Percentiles rank a stretch among this genome's conserved stretches.
phyloP scores from a whole-genome alignment of 164 flowering plant genomes.

The Stephania yunnanensis region DNA sequence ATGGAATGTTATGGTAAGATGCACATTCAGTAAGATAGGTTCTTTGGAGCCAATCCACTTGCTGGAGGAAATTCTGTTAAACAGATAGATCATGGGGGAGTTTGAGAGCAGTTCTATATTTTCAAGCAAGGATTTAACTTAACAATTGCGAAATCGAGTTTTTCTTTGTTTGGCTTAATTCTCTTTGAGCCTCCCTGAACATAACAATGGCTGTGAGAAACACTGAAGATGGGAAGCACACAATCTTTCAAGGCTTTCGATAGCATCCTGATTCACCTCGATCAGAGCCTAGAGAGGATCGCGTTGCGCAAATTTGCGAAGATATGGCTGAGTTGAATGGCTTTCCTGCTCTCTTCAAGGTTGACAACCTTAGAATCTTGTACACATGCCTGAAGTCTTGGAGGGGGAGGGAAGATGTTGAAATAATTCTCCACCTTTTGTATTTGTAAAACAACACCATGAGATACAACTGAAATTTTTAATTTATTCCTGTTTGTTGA shows the following conservation, averaged over 20 bases:
- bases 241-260: neutral
- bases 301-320: too few species aligned
- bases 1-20: conserved; percentile 59
- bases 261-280: too few species aligned
- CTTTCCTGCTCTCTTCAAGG: too few species aligned
- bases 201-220: neutral
- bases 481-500: neutral
- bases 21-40: conserved; percentile 31
- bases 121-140: conserved; percentile 1
- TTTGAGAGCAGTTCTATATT: neutral
- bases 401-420: neutral
- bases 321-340: too few species aligned
- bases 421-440: neutral
- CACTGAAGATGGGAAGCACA: neutral
- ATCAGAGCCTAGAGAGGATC: too few species aligned
- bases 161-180: neutral
- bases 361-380: neutral
- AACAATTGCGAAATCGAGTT: neutral
- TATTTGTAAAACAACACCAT: neutral
- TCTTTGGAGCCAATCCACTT: conserved; percentile 19
- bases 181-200: neutral
- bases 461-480: neutral
- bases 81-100: conserved; percentile 6
- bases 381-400: neutral
- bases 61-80: conserved; percentile 25